A percentile compares a stretch with the other conserved stretches of the same genome.
Evolutionary conservation across 2,329 filamentous ascomycete species (phyloP).

Genomic region (Cordyceps farinosa): DNA sequence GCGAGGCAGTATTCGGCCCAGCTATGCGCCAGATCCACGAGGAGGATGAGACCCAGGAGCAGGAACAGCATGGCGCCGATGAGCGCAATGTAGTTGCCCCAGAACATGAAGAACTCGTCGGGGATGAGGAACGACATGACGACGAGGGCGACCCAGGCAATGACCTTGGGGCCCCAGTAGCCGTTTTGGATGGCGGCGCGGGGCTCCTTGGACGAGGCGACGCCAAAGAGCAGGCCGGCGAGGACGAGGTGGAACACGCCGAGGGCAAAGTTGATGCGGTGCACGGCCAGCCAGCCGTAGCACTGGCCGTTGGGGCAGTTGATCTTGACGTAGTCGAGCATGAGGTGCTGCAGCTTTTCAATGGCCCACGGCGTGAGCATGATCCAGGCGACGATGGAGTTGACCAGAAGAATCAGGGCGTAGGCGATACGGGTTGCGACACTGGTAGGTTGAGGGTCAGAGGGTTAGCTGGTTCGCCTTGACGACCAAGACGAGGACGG

Average conservation of each 20-base stretch:
- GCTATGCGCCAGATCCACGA: slow-evolving; percentile 92
- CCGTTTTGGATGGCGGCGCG: slow-evolving; percentile 91
- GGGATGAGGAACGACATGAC: slow-evolving; percentile 94
- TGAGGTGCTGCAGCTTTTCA: slow-evolving; percentile 87
- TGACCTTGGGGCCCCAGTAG: slow-evolving; percentile 97
- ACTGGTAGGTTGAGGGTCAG: slow-evolving; percentile 41
- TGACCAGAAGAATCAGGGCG: slow-evolving; percentile 88
- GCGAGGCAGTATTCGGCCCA: slow-evolving; percentile 96
- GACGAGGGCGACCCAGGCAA: slow-evolving; percentile 82
- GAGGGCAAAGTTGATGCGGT: slow-evolving; percentile 96
- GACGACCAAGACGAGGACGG: background rate
- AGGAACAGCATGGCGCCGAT: slow-evolving; percentile 89
- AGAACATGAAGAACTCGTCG: slow-evolving; percentile 89
- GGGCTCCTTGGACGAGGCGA: slow-evolving; percentile 80
- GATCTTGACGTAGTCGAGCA: slow-evolving; percentile 94
- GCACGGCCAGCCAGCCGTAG: slow-evolving; percentile 92
- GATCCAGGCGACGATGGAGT: slow-evolving; percentile 96
- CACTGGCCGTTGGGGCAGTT: slow-evolving; percentile 87
- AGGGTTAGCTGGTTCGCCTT: slow-evolving; percentile 21
- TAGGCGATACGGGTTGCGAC: slow-evolving; percentile 97
- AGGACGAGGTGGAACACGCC: slow-evolving; percentile 90
- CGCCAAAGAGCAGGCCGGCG: slow-evolving; percentile 78
- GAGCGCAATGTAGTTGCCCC: slow-evolving; percentile 91
- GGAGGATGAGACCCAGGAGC: slow-evolving; percentile 82
- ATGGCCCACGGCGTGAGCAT: slow-evolving; percentile 99